Evolutionary conservation across 176 grass and related monocot species (phyloP), one percentile per base, ranked within the genome.

Genomic region (Otatea glauca): DNA sequence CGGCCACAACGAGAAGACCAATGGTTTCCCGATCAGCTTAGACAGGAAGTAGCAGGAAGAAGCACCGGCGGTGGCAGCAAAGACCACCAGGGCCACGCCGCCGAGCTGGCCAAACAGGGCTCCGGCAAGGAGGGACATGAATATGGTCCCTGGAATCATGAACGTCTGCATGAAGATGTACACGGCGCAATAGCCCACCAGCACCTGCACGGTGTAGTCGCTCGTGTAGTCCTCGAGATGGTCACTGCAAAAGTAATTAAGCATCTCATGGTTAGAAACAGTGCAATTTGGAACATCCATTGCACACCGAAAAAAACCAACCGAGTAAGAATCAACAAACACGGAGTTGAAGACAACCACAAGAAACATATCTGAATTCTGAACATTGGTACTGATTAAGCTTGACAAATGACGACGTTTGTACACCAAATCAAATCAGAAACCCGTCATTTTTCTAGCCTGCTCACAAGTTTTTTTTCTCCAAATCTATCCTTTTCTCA

Each of bases 91-190:
- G 53, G 93, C 93, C 65, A 98, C 43, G 1, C 96, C 93, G n/a
- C 63, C 88, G 48, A 95, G 79, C 79, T 92, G 87, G 58, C 93
- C 96, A 73, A 98, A 98, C 1, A 98, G 88, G 45, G 96, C 82
- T 16, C 96, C 96, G 5, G 96, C 96, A 70, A 98, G 93, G 17
- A 98, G 39, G 55, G 96, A 98, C 93, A 98, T 93, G 83, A 98
- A 98, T 78, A 98, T 98, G 55, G 96, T 98, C 74, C 96, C 96
- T 23, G 96, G 92, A 63, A 94, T 94, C 92, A 94, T 94, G 83
- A 98, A 98, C 68, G 96, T 98, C 91, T 98, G 96, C 96, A 98
- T 98, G 89, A 95, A 98, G 65, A 98, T 92, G 89, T 98, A 98
- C 35, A 98, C 93, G 9, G 84, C 80, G 45, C 92, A 95, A 66